Evolutionary conservation across 768 basidiomycete genomes (phyloP).

Genomic region (Crassisporium funariophilum): DNA sequence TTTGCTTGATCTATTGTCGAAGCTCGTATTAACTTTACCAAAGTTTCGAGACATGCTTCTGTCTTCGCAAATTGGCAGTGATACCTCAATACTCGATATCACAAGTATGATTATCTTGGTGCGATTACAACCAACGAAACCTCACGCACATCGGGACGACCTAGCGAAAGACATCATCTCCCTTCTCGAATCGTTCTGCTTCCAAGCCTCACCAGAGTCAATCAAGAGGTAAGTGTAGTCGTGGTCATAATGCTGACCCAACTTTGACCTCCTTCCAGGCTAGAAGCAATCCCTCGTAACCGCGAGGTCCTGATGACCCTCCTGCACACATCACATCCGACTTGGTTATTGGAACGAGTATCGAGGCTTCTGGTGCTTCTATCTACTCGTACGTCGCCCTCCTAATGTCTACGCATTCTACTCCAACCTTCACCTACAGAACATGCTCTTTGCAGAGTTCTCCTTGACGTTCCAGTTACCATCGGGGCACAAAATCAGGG

Average conservation of each 20-base stretch:
- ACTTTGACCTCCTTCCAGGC: slow-evolving; percentile 28
- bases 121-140: slow-evolving; percentile 37
- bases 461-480: slow-evolving; percentile 40
- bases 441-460: slow-evolving; percentile 38
- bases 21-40: slow-evolving; percentile 51
- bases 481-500: slow-evolving; percentile 22
- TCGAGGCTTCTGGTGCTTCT: slow-evolving; percentile 55
- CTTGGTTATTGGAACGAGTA: slow-evolving; percentile 49
- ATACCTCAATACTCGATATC: slow-evolving; percentile 36
- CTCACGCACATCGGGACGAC: slow-evolving; percentile 24
- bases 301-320: slow-evolving; percentile 47
- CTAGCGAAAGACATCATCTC: slow-evolving; percentile 45
- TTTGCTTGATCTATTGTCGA: slow-evolving; percentile 53
- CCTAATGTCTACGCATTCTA: neutral
- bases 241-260: neutral
- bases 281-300: slow-evolving; percentile 40
- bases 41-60: slow-evolving; percentile 43
- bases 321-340: slow-evolving; percentile 52
- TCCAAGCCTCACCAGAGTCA: slow-evolving; percentile 45
- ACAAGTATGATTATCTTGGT: slow-evolving; percentile 44
- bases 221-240: slow-evolving; percentile 36
- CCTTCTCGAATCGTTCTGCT: slow-evolving; percentile 58
- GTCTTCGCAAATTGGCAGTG: slow-evolving; percentile 21
- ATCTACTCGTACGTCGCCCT: slow-evolving; percentile 49
- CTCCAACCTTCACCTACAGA: slow-evolving; percentile 32